These are phyloP conservation scores for Chrysoporthe deuterocubensis DNA, from an alignment of 2,329 filamentous ascomycete genomes.

Conservation along the genomic window DNA sequence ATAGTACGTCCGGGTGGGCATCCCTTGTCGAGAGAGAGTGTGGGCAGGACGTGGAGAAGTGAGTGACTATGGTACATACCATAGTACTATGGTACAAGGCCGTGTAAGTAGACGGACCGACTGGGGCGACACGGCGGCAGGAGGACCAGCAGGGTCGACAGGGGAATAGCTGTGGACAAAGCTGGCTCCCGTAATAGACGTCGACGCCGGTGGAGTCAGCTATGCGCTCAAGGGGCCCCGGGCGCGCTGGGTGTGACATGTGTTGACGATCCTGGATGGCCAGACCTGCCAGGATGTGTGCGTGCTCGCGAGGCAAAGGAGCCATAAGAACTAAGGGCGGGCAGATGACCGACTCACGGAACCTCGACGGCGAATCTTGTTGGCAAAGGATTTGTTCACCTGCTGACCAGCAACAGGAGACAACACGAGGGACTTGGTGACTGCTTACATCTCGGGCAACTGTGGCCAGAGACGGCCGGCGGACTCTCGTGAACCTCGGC, in stretches of 20 bases:
- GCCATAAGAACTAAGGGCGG: not conserved
- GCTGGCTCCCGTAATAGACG: slow-evolving; percentile 1
- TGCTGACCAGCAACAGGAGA: slow-evolving; percentile 20
- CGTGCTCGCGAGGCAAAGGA: not conserved
- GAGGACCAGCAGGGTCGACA: not conserved
- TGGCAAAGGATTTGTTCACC: slow-evolving; percentile 8
- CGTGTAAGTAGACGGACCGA: slow-evolving; percentile 17
- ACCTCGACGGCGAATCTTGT: not conserved
- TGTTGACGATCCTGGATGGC: slow-evolving; percentile 6
- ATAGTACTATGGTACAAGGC: not conserved
- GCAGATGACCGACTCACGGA: not conserved
- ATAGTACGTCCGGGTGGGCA: not conserved
- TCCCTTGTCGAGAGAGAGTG: slow-evolving; percentile 17
- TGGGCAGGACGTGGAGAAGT: slow-evolving; percentile 17
- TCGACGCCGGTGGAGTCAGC: slow-evolving; percentile 9
- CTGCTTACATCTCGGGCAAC: not conserved
- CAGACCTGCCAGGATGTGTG: not conserved
- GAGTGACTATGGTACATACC: not conserved
- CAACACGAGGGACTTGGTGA: not conserved
- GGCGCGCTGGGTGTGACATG: slow-evolving; percentile 1
- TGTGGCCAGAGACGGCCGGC: not conserved
- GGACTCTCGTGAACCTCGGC: not conserved
- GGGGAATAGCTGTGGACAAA: not conserved
- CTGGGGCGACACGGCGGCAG: slow-evolving; percentile 13
- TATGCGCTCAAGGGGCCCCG: too few species aligned